Evolutionary conservation across 805 yeast genomes (phyloP), one percentile per base, ranked within the genome.

Genomic region (Schwanniomyces polymorphus): DNA sequence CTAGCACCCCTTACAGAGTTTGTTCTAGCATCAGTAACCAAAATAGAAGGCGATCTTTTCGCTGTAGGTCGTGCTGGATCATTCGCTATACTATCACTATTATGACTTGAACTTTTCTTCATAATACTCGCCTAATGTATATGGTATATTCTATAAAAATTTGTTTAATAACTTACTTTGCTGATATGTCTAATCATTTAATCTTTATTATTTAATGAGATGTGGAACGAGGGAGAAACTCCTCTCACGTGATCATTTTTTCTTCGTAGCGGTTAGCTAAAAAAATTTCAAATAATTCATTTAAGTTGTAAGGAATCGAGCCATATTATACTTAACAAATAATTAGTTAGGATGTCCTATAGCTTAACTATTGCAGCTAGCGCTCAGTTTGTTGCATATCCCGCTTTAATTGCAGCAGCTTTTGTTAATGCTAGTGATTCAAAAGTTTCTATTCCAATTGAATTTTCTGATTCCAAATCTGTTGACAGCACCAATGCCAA

Each of bases 41-140:
- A 75, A 59, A 91, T 91, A 1, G 97, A 88, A 9, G 98, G 97
- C 27, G 97, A 88, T 57, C 97, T 70, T 57, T 88, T 88, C 11
- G 96, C 89, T 5, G 88, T 84, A 3, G 87, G 85, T 47, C 76
- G 61, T 4, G 18, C 35, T 16, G 17, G 8, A 14, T 31, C 35
- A 4, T 10, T 7, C 21, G 11, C 21, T 16, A 7, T 7, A 7
- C 9, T 31, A 7, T 31, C 35, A 31, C 9, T 31, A 31, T 16
- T 31, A n/a, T 31, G 35, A 31, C 11, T 31, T 7, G 21, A 4
- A 16, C 18, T 18, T 18, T 31, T 31, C 21, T 31, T 31, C 35
- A 31, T 31, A 31, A 16, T 31, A 31, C 8, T 14, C 14, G 33
- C 33, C 33, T 2, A 12, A 10, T 28, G 23, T 28, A 28, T 11